phyloP scores from a whole-genome alignment of 495 filamentous ascomycete species.

The Saxophila tyrrhenica region DNA sequence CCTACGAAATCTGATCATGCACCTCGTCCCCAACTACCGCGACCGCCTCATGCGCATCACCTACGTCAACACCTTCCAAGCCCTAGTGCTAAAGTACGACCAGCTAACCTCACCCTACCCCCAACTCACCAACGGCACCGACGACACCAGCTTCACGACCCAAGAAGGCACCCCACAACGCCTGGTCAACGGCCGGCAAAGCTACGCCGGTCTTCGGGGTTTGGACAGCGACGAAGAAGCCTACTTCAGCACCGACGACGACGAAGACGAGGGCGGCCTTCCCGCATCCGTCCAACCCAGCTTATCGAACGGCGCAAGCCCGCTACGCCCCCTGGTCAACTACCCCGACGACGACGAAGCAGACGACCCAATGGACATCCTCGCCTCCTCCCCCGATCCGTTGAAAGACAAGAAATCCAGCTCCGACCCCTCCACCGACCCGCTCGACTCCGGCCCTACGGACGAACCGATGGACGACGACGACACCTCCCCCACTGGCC shows the following conservation, averaged over 20 bases:
- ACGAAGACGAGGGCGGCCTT: conserved; percentile 61
- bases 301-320: conserved; percentile 36
- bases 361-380: conserved; percentile 47
- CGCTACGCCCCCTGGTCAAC: conserved; percentile 70
- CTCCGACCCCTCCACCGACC: neutral
- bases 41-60: conserved; percentile 66
- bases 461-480: neutral
- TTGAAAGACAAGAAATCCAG: neutral
- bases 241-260: conserved; percentile 69
- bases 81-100: conserved; percentile 67
- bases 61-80: conserved; percentile 78
- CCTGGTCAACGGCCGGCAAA: conserved; percentile 45
- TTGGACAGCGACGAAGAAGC: conserved; percentile 82
- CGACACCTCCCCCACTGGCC: neutral
- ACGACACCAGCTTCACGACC: conserved; percentile 34
- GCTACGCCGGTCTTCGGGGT: conserved; percentile 70
- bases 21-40: conserved; percentile 81
- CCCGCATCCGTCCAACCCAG: conserved; percentile 11
- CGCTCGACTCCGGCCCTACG: neutral
- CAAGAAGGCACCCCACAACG: conserved; percentile 31
- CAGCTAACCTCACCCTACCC: conserved; percentile 53
- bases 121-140: conserved; percentile 9
- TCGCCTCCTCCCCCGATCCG: conserved; percentile 26
- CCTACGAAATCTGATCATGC: conserved; percentile 67
- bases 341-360: conserved; percentile 79